Evolutionary conservation across 176 grass and related monocot species (phyloP), one percentile per base, ranked within the genome.

Genomic region (Oryza officinalis): DNA sequence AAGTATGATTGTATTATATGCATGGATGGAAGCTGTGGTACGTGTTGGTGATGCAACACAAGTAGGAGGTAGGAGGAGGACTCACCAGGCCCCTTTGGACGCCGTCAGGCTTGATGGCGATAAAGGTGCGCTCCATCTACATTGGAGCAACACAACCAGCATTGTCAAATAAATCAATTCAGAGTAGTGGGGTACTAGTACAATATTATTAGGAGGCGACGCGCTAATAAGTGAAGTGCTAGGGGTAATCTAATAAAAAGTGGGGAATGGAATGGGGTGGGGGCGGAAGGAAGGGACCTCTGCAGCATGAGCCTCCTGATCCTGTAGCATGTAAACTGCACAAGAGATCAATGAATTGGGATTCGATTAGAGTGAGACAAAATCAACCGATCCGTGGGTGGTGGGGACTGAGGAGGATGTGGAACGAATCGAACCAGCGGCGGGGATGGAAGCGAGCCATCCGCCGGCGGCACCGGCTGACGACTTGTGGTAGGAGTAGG

Each of bases 61-160:
- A 8, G 49, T 14, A 49, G 45, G 3, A 49, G n/a, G 41, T 13
- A 50, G 14, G 10, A 18, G 5, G 1, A 20, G n/a, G 38, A 77
- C 79, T 54, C 45, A 95, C 96, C 89, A 98, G 87, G 72, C 91
- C 96, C 86, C 96, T 98, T 79, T 98, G 96, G 79, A 98, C 87
- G 49, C 96, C 96, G 60, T 95, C 96, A 6, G 96, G 96, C 87
- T 98, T 98, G 86, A 98, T 95, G 37, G 91, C 93, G 79, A 98
- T 98, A 45, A 95, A 95, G 52, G 96, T 98, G 27, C 92, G 90
- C 59, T 98, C 95, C 84, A 95, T 40, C 96, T 95, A 77, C 68
- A 38, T 23, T 60, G 45, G 54, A 23, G 20, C 8, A 23, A 23
- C 54, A 17, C 3, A 54, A 54, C 49, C n/a, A n/a, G n/a, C n/a